Conservation (phyloP, 768 basidiomycete species). For the Pisolithus tinctorius region DNA sequence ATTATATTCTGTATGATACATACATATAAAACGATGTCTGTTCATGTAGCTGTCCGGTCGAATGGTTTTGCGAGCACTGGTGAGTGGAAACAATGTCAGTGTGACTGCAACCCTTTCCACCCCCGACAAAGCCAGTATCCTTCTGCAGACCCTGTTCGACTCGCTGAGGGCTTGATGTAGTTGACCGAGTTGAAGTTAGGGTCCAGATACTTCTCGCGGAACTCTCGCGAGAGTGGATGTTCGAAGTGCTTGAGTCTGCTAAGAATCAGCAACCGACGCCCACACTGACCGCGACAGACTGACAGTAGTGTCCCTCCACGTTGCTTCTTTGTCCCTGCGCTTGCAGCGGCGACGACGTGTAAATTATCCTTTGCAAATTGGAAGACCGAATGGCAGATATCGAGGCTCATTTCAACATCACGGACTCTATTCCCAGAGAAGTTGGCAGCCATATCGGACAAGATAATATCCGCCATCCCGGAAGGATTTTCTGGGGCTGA, state of each 20-base stretch:
- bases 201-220: constrained; percentile 50
- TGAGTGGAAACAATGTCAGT: too few relatives aligned
- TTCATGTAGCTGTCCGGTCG: background rate
- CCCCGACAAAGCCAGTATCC: constrained; percentile 84
- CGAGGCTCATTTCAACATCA: constrained; percentile 64
- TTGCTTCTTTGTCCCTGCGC: constrained; percentile 37
- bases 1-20: constrained; percentile 14
- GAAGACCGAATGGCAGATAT: constrained; percentile 70
- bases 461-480: constrained; percentile 65
- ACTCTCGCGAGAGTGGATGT: constrained; percentile 65
- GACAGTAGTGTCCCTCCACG: constrained; percentile 43
- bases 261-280: background rate
- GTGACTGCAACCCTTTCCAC: constrained; percentile 34
- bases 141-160: constrained; percentile 71
- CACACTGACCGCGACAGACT: constrained; percentile 11
- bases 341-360: constrained; percentile 39
- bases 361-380: constrained; percentile 56
- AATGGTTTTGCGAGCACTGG: background rate
- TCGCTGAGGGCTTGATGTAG: constrained; percentile 76
- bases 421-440: constrained; percentile 59
- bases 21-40: background rate
- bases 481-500: constrained; percentile 22
- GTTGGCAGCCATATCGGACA: constrained; percentile 90
- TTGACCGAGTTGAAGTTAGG: constrained; percentile 62
- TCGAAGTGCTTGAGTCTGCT: constrained; percentile 81